Base-by-base conservation (phyloP, 176 grass and related monocot species). In the Eragrostis curvula region DNA sequence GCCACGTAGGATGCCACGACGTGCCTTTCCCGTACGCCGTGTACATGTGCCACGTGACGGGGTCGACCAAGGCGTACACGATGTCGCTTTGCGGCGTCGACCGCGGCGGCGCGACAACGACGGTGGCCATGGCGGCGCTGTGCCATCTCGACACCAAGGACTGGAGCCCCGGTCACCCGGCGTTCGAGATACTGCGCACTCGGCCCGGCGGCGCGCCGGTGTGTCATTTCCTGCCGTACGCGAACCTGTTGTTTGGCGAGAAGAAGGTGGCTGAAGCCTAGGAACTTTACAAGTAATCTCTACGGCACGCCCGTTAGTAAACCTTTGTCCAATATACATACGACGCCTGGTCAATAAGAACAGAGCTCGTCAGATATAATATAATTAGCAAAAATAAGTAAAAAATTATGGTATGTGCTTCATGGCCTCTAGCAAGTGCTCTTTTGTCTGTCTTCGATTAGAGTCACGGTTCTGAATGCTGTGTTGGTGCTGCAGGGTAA, bases 151-250 rank as follows among this genome's bases (percentile, higher is more conserved):
- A 74, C 58, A 73, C 70, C 29, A 20, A 57, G 45, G 6, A 20
- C 44, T 83, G 80, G 80, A 83, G 13, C 29, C 80, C 80, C 5
- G 57, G 9, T 1, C 44, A 83, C 12, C 70, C 80, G 2, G 58
- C 45, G 0, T 83, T 83, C 29, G 1, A 65, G 70, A 20, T 65
- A 0, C 30, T 78, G 17, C 2, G 0, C 8, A 68, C n/a, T 24
- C 11, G 12, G 17, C 72, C 72, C 11, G 45, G 65, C 4, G 79
- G 27, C 8, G 8, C 27, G 20, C 42, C 80, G 28, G 69, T 73
- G 44, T 72, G 68, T 43, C 80, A 82, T 57, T 73, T 82, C 56
- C 1, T 64, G 69, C 18, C 80, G 1, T 73, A 73, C 20, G 80
- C 42, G 11, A 29, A 82, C 3, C 24, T 77, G 21, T 0, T 70